A percentile compares a stretch with the other conserved stretches of the same genome.
phyloP scores from a whole-genome alignment of 306 rosid species.

The Morella rubra region DNA sequence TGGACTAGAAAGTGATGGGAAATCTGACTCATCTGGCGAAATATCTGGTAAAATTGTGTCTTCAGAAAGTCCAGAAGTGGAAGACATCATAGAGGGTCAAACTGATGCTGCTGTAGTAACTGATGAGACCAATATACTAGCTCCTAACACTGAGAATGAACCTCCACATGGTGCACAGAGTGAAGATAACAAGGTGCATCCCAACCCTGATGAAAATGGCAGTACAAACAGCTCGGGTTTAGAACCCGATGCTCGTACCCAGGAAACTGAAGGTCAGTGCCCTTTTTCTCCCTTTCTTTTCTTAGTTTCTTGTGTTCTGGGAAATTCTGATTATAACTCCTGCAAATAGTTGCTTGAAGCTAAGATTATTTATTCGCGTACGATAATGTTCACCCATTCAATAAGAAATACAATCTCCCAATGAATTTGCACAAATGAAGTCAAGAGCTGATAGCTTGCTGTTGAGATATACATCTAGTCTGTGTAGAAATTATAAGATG shows the following conservation, averaged over 20 bases:
- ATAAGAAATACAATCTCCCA: neutral
- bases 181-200: constrained; percentile 39
- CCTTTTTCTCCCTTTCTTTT: constrained; percentile 19
- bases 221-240: constrained; percentile 46
- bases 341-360: constrained; percentile 3
- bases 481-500: neutral
- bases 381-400: neutral
- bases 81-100: constrained; percentile 37
- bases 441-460: neutral
- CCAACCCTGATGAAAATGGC: constrained; percentile 41
- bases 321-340: constrained; percentile 2
- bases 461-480: neutral
- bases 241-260: constrained; percentile 31
- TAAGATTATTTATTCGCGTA: neutral
- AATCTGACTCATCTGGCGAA: constrained; percentile 37
- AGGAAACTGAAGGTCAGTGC: constrained; percentile 47
- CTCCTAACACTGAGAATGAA: constrained; percentile 36
- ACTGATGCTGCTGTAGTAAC: constrained; percentile 35
- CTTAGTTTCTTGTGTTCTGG: neutral
- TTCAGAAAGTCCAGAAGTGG: constrained; percentile 34
- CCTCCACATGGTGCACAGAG: constrained; percentile 34
- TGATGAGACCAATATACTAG: constrained; percentile 42
- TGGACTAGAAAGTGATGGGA: constrained; percentile 35
- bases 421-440: neutral
- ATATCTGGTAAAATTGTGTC: constrained; percentile 26